Evolutionary conservation across 768 basidiomycete species (phyloP).

Genomic region (Leccinum imitatum): DNA sequence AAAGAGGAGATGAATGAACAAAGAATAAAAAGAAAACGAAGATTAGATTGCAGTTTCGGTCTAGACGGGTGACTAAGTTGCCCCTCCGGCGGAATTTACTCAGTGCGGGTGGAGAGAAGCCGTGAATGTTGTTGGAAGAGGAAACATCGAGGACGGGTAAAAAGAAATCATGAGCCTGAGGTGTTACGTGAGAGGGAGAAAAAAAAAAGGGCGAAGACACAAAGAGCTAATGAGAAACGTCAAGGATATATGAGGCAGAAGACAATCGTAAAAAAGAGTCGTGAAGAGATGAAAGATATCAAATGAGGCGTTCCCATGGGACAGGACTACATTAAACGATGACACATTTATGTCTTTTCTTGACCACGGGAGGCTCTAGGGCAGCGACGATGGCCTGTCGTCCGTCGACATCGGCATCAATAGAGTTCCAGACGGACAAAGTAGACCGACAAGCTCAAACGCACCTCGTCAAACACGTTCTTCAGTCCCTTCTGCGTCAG

Average conservation of each 20-base stretch:
- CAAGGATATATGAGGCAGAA: slow-evolving; percentile 38
- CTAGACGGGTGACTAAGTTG: slow-evolving; percentile 22
- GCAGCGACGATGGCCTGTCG: slow-evolving; percentile 92
- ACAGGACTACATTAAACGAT: slow-evolving; percentile 61
- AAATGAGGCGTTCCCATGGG: slow-evolving; percentile 26
- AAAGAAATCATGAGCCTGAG: slow-evolving; percentile 25
- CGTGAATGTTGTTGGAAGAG: slow-evolving; percentile 14
- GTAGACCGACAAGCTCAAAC: slow-evolving; percentile 29
- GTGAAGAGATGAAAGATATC: slow-evolving; percentile 36
- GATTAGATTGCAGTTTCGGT: slow-evolving; percentile 28
- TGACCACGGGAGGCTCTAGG: slow-evolving; percentile 93
- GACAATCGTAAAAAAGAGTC: slow-evolving; percentile 32
- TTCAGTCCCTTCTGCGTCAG: slow-evolving; percentile 99
- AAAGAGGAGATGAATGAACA: slow-evolving; percentile 3
- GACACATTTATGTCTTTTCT: slow-evolving; percentile 76
- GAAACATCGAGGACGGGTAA: slow-evolving; percentile 26
- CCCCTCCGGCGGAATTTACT: slow-evolving; percentile 29
- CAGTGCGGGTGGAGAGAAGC: slow-evolving; percentile 21
- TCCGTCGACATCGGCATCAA: slow-evolving; percentile 10
- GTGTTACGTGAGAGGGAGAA: slow-evolving; percentile 19
- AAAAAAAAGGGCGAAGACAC: slow-evolving; percentile 18
- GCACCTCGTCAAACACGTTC: slow-evolving; percentile 99
- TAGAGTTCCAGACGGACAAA: background rate
- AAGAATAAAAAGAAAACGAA: slow-evolving; percentile 5
- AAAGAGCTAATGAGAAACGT: slow-evolving; percentile 24